A percentile compares a stretch with the other conserved stretches of the same genome.
Evolutionary conservation across 805 yeast species (phyloP).

Genomic region (Candida tallmaniae): DNA sequence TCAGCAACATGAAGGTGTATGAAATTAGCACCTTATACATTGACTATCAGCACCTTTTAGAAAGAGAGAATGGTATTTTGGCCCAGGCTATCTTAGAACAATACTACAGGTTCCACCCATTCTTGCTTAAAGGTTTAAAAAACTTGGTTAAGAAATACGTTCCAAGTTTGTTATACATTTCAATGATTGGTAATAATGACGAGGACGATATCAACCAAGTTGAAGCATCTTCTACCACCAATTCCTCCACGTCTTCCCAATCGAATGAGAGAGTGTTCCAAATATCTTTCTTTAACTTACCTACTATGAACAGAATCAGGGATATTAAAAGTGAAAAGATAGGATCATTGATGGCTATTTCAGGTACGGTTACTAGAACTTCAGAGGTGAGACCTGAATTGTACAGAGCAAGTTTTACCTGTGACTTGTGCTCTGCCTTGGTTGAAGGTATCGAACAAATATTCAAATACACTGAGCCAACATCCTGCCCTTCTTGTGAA

Average conservation of each 20-base stretch:
- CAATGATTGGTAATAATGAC: conserved; percentile 36
- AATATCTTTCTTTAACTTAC: conserved; percentile 82
- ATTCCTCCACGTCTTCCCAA: conserved; percentile 42
- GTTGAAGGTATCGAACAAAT: conserved; percentile 89
- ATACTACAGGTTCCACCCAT: conserved; percentile 89
- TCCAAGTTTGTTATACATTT: conserved; percentile 54
- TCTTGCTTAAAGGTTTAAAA: conserved; percentile 68
- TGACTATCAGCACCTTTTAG: conserved; percentile 74
- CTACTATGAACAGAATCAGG: conserved; percentile 77
- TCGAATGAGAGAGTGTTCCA: conserved; percentile 75
- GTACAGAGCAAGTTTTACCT: conserved; percentile 78
- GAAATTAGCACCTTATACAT: conserved; percentile 78
- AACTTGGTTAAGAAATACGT: conserved; percentile 69
- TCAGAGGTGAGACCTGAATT: conserved; percentile 96
- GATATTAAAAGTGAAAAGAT: conserved; percentile 87
- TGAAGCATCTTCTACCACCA: conserved; percentile 15
- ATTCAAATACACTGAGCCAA: conserved; percentile 92
- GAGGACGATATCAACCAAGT: conserved; percentile 23
- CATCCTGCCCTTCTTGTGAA: conserved; percentile 84
- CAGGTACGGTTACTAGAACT: conserved; percentile 95
- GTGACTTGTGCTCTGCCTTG: conserved; percentile 81
- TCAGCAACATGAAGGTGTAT: conserved; percentile 71
- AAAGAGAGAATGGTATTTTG: conserved; percentile 77
- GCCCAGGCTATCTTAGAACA: conserved; percentile 89
- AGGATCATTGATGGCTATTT: conserved; percentile 76